Evolutionary conservation across 805 yeast species (phyloP).

Genomic region (Metschnikowia reukaufii): DNA sequence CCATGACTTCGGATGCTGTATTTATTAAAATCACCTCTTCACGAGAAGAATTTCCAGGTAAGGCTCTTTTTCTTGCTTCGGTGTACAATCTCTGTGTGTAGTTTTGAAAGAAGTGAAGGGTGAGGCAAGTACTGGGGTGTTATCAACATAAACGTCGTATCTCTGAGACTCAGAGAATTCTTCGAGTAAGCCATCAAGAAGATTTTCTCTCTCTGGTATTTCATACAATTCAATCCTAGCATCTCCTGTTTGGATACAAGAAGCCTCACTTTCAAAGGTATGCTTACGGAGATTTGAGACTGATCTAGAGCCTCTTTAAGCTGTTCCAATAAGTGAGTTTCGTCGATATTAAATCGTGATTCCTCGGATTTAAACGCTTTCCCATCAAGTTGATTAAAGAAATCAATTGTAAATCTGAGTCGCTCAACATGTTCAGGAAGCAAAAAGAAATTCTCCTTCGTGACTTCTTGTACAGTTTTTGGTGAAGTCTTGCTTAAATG

Average conservation of each 20-base stretch:
- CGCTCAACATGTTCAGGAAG: slow-evolving; percentile 65
- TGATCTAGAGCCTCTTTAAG: slow-evolving; percentile 28
- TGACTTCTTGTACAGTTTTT: slow-evolving; percentile 24
- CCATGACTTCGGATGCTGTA: slow-evolving; percentile 59
- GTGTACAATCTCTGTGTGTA: slow-evolving; percentile 64
- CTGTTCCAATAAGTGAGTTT: slow-evolving; percentile 38
- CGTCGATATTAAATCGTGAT: slow-evolving; percentile 22
- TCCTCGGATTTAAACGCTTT: slow-evolving; percentile 32
- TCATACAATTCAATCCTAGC: slow-evolving; percentile 35
- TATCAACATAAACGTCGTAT: slow-evolving; percentile 68
- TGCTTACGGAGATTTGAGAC: slow-evolving; percentile 22
- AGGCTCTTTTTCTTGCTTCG: slow-evolving; percentile 54
- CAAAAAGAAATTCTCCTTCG: slow-evolving; percentile 51
- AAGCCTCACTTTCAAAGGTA: slow-evolving; percentile 35
- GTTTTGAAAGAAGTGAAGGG: slow-evolving; percentile 90
- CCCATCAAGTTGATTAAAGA: slow-evolving; percentile 36
- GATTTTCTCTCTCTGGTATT: slow-evolving; percentile 25
- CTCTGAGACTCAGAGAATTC: slow-evolving; percentile 16
- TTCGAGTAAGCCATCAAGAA: slow-evolving; percentile 30
- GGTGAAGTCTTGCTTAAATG: slow-evolving; percentile 35
- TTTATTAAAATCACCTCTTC: slow-evolving; percentile 73
- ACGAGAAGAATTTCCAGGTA: slow-evolving; percentile 41
- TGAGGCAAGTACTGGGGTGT: slow-evolving; percentile 51
- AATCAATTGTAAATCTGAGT: slow-evolving; percentile 51
- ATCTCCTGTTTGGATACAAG: slow-evolving; percentile 29